Evolutionary conservation across 1,284 basidiomycete species (phyloP), one percentile per base, ranked within the genome.

Genomic region (Fomitopsis palustris): DNA sequence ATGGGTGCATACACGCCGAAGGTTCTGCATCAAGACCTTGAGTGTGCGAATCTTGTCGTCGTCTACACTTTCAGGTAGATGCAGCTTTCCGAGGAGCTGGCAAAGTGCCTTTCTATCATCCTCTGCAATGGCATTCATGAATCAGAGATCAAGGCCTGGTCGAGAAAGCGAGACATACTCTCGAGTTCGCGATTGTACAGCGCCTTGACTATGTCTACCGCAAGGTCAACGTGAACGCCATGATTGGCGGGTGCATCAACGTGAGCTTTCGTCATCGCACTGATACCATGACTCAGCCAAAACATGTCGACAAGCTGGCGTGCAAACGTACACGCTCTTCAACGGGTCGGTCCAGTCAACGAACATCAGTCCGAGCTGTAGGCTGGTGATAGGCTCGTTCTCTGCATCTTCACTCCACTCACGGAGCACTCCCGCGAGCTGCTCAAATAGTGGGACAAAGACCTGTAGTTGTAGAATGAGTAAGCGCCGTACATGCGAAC

Each of bases 281-380:
- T 69, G 70, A 59, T 33, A 69, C 33, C 75, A 57, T 17, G 47
- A 14, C 31, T 27, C 10, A 49, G 10, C 45, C 29, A 6, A 12
- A 12, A 33, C 14, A 49, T 14, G 23, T 33, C 53, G 19, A 23
- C 47, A 56, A n/a, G 35, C 56, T n/a, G 37, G 6, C 31, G 29
- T 53, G 6, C 29, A 68, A 58, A 81, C 86, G 70, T 68, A 93
- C 80, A 88, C 81, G 31, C 84, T 84, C 70, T 94, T 96, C 66
- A 85, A 80, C 0, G 96, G 93, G 72, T 98, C 92, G 1, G 91
- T 93, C 96, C 96, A 99, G 68, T 98, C 95, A 3, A 92, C 78
- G 64, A 99, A 83, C 76, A 98, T 86, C 25, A 89, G 74, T 0
- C 88, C 92, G 59, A 96, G 88, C 69, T 96, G 93, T 14, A 84